Evolutionary conservation across 2,329 filamentous ascomycete species (phyloP).

Genomic region (Plenodomus tracheiphilus): DNA sequence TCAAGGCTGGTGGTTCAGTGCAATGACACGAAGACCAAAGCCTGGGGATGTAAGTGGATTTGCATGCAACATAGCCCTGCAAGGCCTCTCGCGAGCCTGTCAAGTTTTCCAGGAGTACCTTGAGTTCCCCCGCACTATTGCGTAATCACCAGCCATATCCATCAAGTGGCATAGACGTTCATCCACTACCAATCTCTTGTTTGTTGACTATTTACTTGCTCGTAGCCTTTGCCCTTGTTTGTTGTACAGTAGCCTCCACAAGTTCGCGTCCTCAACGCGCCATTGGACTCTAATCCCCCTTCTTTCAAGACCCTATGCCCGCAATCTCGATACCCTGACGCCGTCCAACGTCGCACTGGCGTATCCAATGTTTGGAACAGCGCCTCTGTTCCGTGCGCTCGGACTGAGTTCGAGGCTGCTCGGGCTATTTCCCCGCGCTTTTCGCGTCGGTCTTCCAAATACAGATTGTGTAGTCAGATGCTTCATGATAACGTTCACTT

Average conservation of each 20-base stretch:
- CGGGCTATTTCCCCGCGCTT: slow-evolving; percentile 27
- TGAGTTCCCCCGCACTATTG: slow-evolving; percentile 10
- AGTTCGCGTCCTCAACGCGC: slow-evolving; percentile 25
- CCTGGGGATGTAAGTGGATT: slow-evolving; percentile 6
- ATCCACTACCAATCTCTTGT: slow-evolving; percentile 16
- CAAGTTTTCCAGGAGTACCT: slow-evolving; percentile 24
- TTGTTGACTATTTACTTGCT: slow-evolving; percentile 15
- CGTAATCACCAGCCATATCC: background rate
- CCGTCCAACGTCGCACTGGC: slow-evolving; percentile 35
- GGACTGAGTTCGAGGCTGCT: slow-evolving; percentile 14
- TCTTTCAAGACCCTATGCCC: slow-evolving; percentile 12
- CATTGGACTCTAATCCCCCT: slow-evolving; percentile 7
- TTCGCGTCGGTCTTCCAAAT: slow-evolving; percentile 28
- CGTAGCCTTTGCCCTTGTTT: slow-evolving; percentile 9
- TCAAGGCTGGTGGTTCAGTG: background rate
- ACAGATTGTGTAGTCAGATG: slow-evolving; percentile 26
- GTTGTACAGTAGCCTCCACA: slow-evolving; percentile 20
- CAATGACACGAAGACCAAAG: background rate
- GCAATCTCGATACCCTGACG: slow-evolving; percentile 15
- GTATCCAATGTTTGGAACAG: slow-evolving; percentile 32
- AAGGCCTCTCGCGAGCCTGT: slow-evolving; percentile 7
- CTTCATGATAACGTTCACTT: slow-evolving; percentile 52
- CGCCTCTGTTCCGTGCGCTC: slow-evolving; percentile 28
- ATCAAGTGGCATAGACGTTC: background rate
- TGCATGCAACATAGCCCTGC: background rate